Base-by-base conservation (phyloP, 495 filamentous ascomycete species). In the Aspergillus asperescens region DNA sequence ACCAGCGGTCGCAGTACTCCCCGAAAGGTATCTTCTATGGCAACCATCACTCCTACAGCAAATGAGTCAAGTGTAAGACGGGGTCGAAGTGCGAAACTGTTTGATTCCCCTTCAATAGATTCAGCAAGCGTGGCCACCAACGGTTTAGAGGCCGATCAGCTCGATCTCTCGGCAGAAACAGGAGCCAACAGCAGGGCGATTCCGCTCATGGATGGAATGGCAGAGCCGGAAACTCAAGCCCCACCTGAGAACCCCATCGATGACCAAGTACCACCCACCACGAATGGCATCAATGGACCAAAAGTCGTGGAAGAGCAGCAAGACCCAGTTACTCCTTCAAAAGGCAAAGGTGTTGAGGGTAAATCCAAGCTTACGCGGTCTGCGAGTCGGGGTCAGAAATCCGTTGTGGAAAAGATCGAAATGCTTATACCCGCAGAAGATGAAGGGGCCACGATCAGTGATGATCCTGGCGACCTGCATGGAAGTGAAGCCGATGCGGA, bases 1-100 rank as follows among this genome's bases (percentile, higher is more conserved):
- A 66, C 64, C 5, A 67, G 60, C 38, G 67, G 68, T 46, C 73
- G 71, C 46, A 64, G 57, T 31, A 74, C 71, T 13, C 73, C 73
- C 15, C 63, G 69, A 7, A 59, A 70, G 47, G 46, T 62, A 8
- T 67, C 70, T 2, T 58, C 56, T 15, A 48, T 74, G 2, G 56
- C 66, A 31, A 45, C 54, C 5, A 41, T 62, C 35, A 71, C 66
- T 5, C 67, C 69, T 2, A 59, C 60, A 0, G 57, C 52, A 4
- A 61, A 54, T 28, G 54, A 57, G 2, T 51, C 61, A 0, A 62
- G 62, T 49, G 60, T 67, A 13, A 62, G 73, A 25, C 69, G 73
- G 13, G 71, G 70, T 7, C 68, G 73, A 5, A 76, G 73, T 48
- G 65, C 69, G 20, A 63, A 61, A 22, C 46, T 64, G 6, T 49